Percentiles rank a stretch among this genome's conserved stretches.
Evolutionary conservation across 2,329 filamentous ascomycete genomes (phyloP).

Genomic region (Aspergillus pseudotamarii): DNA sequence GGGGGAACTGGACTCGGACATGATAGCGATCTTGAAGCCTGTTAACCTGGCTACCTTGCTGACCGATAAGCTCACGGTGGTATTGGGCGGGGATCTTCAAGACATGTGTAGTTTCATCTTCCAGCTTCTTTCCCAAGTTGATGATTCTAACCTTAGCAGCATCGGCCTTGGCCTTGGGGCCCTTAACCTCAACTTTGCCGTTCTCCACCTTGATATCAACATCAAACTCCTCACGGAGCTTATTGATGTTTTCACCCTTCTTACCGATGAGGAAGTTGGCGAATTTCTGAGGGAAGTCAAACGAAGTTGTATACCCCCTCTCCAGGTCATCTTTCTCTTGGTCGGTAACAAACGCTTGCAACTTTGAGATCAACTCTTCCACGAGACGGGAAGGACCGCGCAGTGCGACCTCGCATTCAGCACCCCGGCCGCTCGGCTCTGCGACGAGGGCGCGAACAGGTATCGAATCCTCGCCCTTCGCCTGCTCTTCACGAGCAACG

Average conservation of each 20-base stretch:
- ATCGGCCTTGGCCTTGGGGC: conserved; percentile 92
- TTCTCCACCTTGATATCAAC: conserved; percentile 87
- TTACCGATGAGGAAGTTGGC: conserved; percentile 80
- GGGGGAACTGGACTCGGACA: conserved; percentile 95
- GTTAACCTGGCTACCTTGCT: conserved; percentile 85
- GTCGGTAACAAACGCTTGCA: conserved; percentile 78
- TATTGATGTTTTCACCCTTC: conserved; percentile 69
- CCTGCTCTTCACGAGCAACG: conserved; percentile 59
- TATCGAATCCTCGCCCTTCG: conserved; percentile 52
- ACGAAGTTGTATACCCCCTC: conserved; percentile 80
- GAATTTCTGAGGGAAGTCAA: conserved; percentile 93
- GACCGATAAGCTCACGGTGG: conserved; percentile 90
- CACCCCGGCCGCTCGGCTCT: conserved; percentile 30
- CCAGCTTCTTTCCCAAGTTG: conserved; percentile 76
- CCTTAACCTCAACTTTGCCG: conserved; percentile 93
- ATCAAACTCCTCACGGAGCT: conserved; percentile 69
- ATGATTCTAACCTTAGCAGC: conserved; percentile 81
- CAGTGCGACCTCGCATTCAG: conserved; percentile 62
- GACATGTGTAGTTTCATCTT: conserved; percentile 84
- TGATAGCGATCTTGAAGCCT: conserved; percentile 89
- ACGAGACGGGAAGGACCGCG: conserved; percentile 76
- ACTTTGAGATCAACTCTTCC: conserved; percentile 70
- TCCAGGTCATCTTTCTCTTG: conserved; percentile 93
- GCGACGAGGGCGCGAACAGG: conserved; percentile 60
- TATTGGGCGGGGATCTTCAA: conserved; percentile 93